Base-by-base conservation (phyloP, 306 rosid genomes). In the Quercus engelmannii region DNA sequence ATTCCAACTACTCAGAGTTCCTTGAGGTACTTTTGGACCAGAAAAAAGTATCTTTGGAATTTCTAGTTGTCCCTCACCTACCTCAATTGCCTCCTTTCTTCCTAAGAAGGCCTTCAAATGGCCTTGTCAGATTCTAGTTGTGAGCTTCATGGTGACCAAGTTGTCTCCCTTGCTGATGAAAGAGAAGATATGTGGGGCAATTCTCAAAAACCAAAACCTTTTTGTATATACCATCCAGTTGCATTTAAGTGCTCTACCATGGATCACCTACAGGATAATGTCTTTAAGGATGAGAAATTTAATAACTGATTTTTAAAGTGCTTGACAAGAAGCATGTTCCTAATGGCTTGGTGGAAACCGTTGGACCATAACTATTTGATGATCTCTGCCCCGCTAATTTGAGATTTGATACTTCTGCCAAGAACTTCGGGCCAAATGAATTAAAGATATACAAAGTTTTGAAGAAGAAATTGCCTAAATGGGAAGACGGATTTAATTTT, bases 21-120 rank as follows among this genome's bases (percentile, higher is more conserved):
- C 82, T 52, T 31, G 83, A 83, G 76, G 81, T 83, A 61, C 78
- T 43, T 79, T 69, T 49, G 58, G 71, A 81, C 76, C 70, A 81
- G 19, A 79, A 78, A 28, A 35, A 51, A 78, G 65, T 77, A 55
- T 65, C 90, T 77, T 74, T 89, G 75, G 93, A 90, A 74, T 87
- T 83, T 75, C 76, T 84, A 67, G 84, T 74, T 69, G 88, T 90
- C 69, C 89, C 94, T 12, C 61, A 76, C 74, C 86, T 83, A 68
- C 80, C 86, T 71, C 95, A 89, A 69, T 57, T 90, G 88, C 92
- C 97, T 73, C 95, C 95, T 46, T 90, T 92, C 81, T 74, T 89
- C 77, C 76, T 83, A 81, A 86, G 97, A 80, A 84, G 82, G 74
- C 81, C 91, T 14, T 85, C 85, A 25, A 57, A 62, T 88, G 68